These are phyloP conservation scores for Sarocladium kiliense DNA, from an alignment of 2,329 filamentous ascomycete species.

Conservation along the genomic window DNA sequence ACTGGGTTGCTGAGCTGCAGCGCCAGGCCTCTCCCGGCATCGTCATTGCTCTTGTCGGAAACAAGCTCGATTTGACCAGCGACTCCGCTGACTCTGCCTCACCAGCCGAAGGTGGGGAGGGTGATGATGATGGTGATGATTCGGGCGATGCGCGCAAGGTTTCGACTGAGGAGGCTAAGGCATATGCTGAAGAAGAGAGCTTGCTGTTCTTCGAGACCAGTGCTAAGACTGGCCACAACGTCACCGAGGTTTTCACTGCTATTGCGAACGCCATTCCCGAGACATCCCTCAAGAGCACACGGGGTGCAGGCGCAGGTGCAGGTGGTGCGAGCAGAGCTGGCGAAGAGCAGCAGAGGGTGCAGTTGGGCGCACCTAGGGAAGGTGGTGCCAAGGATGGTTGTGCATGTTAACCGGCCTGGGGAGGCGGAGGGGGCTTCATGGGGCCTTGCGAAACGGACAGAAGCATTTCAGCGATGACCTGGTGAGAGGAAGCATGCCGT, in stretches of 20 bases:
- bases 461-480: neutral
- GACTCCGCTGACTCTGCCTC: slow-evolving; percentile 33
- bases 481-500: neutral
- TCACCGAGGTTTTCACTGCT: slow-evolving; percentile 92
- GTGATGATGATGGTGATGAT: slow-evolving; percentile 54
- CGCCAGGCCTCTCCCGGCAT: slow-evolving; percentile 94
- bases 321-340: slow-evolving; percentile 53
- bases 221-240: slow-evolving; percentile 92
- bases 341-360: slow-evolving; percentile 69
- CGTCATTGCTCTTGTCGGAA: slow-evolving; percentile 93
- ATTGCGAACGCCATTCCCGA: slow-evolving; percentile 98
- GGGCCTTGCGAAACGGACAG: neutral
- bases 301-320: slow-evolving; percentile 51
- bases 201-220: slow-evolving; percentile 97
- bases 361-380: slow-evolving; percentile 69
- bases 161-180: slow-evolving; percentile 82
- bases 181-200: slow-evolving; percentile 91
- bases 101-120: slow-evolving; percentile 42
- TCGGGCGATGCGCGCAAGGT: slow-evolving; percentile 79
- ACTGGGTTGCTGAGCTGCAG: slow-evolving; percentile 97
- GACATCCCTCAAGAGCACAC: slow-evolving; percentile 85
- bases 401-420: slow-evolving; percentile 58
- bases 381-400: slow-evolving; percentile 83
- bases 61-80: slow-evolving; percentile 86
- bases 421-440: slow-evolving; percentile 8